Base-by-base conservation (phyloP, 805 yeast species). In the Ogataea degrootiae region DNA sequence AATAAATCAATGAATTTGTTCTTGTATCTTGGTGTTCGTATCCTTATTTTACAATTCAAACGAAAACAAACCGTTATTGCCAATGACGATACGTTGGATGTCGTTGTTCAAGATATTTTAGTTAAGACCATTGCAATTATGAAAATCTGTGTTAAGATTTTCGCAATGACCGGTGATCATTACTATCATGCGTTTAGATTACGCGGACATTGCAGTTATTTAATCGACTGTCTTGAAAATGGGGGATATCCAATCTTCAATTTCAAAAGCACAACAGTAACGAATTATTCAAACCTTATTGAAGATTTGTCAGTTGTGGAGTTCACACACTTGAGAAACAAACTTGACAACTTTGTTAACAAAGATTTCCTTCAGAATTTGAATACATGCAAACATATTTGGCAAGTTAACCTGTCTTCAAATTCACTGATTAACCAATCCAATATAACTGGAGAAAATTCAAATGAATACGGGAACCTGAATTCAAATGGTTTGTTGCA, bases 131-230 rank as follows among this genome's bases (percentile, higher is more conserved):
- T 42, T 19, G 17, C 26, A 2, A 29, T 50, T 1, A 46, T 56
- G 53, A 50, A 44, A 21, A 22, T 47, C 12, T 38, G 53, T 12
- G 37, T 44, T 4, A 58, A 50, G 34, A 17, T 55, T 7, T 39
- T 51, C 29, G 55, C 51, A 2, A 39, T 55, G 15, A 17, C 49
- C 15, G 54, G 55, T n/a, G 60, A 59, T 34, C 53, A 52, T 17
- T 53, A 56, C 22, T 57, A 57, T 34, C 36, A 46, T 16, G 40
- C 56, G 7, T 48, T 43, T 31, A 49, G 61, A 22, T 15, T 50
- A 9, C 49, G 39, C 36, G 50, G 52, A 2, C 45, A 41, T 3
- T 46, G 40, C 43, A 41, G 35, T 17, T 51, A 47, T 40, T 7
- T 58, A 14, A 37, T 42, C 15, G 55, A 52, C 14, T 53, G 56